Conservation (phyloP, 169 alveolate species). For the Perkinsus marinus region DNA sequence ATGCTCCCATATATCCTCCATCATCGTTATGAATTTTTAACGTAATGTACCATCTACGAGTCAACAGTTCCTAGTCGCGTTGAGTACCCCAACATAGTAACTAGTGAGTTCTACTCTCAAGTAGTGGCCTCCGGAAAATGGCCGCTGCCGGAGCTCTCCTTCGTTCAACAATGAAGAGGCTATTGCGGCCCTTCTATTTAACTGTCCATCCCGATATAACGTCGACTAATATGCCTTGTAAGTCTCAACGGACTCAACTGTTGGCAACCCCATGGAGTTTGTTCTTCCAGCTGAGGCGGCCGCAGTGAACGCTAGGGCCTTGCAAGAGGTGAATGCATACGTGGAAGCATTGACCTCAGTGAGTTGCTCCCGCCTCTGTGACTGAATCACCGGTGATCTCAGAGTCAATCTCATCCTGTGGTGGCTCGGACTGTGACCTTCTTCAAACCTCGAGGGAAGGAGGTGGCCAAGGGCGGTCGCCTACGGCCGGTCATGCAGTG, state of each 20-base stretch:
- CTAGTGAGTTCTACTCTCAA: too few relatives aligned
- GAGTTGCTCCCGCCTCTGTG: neutral
- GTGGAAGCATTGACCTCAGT: neutral
- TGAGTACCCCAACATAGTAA: too few relatives aligned
- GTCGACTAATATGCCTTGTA: neutral
- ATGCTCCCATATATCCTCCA: too few relatives aligned
- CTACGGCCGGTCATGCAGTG: neutral
- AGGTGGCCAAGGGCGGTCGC: neutral
- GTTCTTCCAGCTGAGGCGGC: neutral
- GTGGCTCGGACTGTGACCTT: neutral
- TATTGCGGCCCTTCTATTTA: neutral
- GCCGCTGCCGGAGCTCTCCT: neutral
- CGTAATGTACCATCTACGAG: too few relatives aligned
- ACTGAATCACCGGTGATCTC: neutral
- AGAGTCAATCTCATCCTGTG: neutral
- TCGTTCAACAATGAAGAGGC: neutral
- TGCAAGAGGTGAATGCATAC: neutral
- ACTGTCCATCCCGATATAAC: neutral
- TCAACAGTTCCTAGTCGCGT: too few relatives aligned
- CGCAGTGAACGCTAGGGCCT: neutral
- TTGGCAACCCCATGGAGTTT: neutral
- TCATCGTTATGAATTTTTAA: too few relatives aligned
- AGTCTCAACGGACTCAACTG: neutral
- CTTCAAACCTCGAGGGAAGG: neutral
- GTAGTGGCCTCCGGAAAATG: too few relatives aligned